Evolutionary conservation across 2,329 filamentous ascomycete genomes (phyloP), one percentile per base, ranked within the genome.

Genomic region (Metarhizium guizhouense): DNA sequence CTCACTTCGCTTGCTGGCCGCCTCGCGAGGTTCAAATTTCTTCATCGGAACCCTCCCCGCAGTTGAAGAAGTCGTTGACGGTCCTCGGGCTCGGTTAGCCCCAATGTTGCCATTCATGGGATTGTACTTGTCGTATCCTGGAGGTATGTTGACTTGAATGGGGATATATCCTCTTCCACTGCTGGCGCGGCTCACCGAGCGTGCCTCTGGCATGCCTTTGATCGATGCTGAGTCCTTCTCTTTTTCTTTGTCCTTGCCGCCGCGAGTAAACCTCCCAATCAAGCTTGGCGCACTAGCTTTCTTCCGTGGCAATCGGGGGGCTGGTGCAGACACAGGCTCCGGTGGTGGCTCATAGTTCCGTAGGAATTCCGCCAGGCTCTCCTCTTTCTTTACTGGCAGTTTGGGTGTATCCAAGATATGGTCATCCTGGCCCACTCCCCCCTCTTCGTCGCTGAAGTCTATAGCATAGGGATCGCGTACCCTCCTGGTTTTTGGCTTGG

Each of bases 381-480:
- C 86, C 65, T 87, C 83, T 59, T 78, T 73, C 59, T 75, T 75
- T 4, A 64, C 64, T 13, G 71, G 68, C 30, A 66, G 61, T 56
- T 72, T 65, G 65, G 73, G 62, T 42, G 69, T 64, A 34, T 82
- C 59, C 25, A 64, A 67, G 3, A 69, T 62, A 10, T 71, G 74
- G 6, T 84, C 79, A 18, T 82, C 65, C 4, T 67, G 76, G 2
- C 84, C 78, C 14, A 82, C 79, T 8, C 85, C 77, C 4, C 85
- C 85, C 83, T 58, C 56, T 43, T 56, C 60, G 55, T 90, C 86
- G 63, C 85, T 88, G 34, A 84, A 76, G 65, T 96, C 92, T 60
- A 97, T 90, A n/a, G 91, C 90, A 62, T 97, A 97, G 0, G 93
- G 94, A 64, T 99, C 94, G 56, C 83, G 88, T 53, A 91, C 83